Evolutionary conservation across 2,329 filamentous ascomycete genomes (phyloP), one percentile per base, ranked within the genome.

Genomic region (Aquanectria penicillioides): DNA sequence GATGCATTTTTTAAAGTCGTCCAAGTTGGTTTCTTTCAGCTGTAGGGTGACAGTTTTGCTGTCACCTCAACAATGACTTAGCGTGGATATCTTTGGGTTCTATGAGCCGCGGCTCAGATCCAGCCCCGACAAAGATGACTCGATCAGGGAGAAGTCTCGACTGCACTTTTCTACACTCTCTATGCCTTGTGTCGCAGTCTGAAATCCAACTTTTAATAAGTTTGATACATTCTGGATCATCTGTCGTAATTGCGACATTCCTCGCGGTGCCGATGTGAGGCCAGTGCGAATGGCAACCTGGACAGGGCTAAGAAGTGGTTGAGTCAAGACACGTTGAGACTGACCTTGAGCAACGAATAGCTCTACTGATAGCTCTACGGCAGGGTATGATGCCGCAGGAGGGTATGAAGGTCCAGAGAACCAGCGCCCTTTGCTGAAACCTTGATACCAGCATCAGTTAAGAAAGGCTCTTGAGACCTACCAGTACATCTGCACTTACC

Each of bases 51-150:
- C 49, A 7, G 52, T 31, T 20, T 29, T n/a, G n/a, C n/a, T n/a
- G n/a, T n/a, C 40, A 18, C 54, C 58, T 54, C 54, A 64, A 15
- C 61, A 40, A 33, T 64, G 55, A 13, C 58, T 61, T 2, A 64
- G 40, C 37, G 8, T 15, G 25, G 12, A 29, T 20, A 20, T 29
- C 28, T 26, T 34, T 1, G 1, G 37, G 15, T 34, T 52, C 49
- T n/a, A 52, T 8, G 5, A 52, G 18, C 17, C 29, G 20, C 5
- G 49, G 49, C 3, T 34, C 37, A 10, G 8, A 9, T 34, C 28
- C 18, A 17, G 15, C 8, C 3, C 25, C 13, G 20, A 52, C 26
- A 34, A 34, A 36, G 13, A 52, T 29, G 17, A 36, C 37, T 20
- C 37, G 18, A 36, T 52, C 37, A 22, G 49, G 49, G 17, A 52